Conservation (phyloP, 2,329 filamentous ascomycete genomes). For the Sporothrix protearum region DNA sequence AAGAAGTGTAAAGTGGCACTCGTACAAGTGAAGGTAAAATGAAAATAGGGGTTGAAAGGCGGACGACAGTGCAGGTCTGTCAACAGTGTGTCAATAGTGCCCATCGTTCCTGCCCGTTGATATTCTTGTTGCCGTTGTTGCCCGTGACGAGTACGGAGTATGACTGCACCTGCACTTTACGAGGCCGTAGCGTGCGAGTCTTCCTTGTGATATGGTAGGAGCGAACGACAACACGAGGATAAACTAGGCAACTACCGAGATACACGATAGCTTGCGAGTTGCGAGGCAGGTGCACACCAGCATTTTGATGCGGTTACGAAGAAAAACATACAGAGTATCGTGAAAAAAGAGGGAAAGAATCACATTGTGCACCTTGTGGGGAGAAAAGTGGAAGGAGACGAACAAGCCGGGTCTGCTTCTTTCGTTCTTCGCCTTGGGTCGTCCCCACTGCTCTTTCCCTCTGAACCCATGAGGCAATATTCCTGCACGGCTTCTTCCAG, state of each 20-base stretch:
- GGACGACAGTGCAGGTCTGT: not conserved
- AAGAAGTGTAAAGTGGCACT: not conserved
- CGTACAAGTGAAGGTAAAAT: not conserved
- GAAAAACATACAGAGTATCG: not conserved
- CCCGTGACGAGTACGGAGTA: not conserved
- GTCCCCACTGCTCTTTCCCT: not conserved
- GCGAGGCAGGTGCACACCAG: not conserved
- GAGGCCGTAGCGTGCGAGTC: not conserved
- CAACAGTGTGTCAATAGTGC: not conserved
- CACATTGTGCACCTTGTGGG: not conserved
- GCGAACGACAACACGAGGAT: constrained; percentile 11
- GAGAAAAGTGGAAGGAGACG: not conserved
- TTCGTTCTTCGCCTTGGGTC: not conserved
- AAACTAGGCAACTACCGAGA: not conserved
- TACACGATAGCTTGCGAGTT: not conserved
- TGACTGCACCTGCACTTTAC: not conserved
- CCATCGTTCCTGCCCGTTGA: not conserved
- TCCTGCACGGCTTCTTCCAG: constrained; percentile 5
- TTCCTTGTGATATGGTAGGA: not conserved
- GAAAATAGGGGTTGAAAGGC: not conserved
- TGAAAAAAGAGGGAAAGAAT: not conserved
- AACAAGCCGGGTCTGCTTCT: not conserved
- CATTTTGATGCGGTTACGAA: not conserved
- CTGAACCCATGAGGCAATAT: not conserved
- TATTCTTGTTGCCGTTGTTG: not conserved